Evolutionary conservation across 768 basidiomycete genomes (phyloP).

Genomic region (Serendipita indica): DNA sequence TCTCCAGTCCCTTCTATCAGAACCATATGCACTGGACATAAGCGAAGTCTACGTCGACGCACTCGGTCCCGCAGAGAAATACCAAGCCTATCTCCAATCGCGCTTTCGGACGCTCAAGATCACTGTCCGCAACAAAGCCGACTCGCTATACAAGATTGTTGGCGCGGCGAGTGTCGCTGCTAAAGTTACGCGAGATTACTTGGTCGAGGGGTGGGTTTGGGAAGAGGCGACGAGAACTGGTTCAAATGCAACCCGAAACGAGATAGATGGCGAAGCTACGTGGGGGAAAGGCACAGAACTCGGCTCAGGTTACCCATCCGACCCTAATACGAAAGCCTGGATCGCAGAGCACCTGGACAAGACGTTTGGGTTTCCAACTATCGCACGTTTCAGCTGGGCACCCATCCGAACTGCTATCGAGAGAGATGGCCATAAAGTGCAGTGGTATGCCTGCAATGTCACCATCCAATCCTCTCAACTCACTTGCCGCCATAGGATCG

Average conservation of each 20-base stretch:
- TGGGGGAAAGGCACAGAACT: slow-evolving; percentile 21
- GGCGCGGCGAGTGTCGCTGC: slow-evolving; percentile 96
- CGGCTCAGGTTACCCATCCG: slow-evolving; percentile 88
- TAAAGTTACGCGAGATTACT: slow-evolving; percentile 88
- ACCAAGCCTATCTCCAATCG: slow-evolving; percentile 67
- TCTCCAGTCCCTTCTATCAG: slow-evolving; percentile 70
- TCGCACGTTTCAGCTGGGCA: slow-evolving; percentile 92
- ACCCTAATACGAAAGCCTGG: slow-evolving; percentile 89
- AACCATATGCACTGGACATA: slow-evolving; percentile 13
- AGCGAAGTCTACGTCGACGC: slow-evolving; percentile 85
- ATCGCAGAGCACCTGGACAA: slow-evolving; percentile 59
- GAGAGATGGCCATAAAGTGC: slow-evolving; percentile 57
- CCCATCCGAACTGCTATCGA: slow-evolving; percentile 79
- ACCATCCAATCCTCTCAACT: not conserved
- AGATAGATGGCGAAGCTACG: not conserved
- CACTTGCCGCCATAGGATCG: slow-evolving; percentile 39
- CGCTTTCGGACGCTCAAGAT: slow-evolving; percentile 75
- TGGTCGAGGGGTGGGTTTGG: slow-evolving; percentile 74
- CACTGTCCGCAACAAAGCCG: slow-evolving; percentile 85
- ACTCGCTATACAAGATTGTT: slow-evolving; percentile 92
- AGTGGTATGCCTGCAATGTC: slow-evolving; percentile 43
- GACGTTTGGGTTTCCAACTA: slow-evolving; percentile 81
- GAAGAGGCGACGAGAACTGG: too few species aligned
- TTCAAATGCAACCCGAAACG: not conserved
- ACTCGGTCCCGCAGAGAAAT: slow-evolving; percentile 71